Evolutionary conservation across 768 basidiomycete genomes (phyloP).

Genomic region (Trametes maxima): DNA sequence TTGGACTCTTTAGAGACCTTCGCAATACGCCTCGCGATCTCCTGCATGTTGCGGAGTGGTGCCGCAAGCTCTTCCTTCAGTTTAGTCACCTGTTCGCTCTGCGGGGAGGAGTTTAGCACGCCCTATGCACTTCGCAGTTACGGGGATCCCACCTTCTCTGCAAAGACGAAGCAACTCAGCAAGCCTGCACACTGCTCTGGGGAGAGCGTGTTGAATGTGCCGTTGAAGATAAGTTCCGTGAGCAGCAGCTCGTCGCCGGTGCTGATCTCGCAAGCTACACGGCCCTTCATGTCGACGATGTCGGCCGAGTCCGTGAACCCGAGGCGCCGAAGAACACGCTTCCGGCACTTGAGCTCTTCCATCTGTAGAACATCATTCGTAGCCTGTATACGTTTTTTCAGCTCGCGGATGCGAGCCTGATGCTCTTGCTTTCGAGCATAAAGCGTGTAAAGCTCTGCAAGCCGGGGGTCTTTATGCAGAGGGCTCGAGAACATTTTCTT

Average conservation of each 20-base stretch:
- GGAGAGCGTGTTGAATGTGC: constrained; percentile 85
- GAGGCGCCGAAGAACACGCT: constrained; percentile 89
- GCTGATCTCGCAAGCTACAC: constrained; percentile 98
- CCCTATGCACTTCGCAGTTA: not conserved
- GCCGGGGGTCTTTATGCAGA: constrained; percentile 74
- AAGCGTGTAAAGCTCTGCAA: constrained; percentile 79
- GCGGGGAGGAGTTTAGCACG: constrained; percentile 1
- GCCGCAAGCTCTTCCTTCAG: constrained; percentile 93
- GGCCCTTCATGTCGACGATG: constrained; percentile 97
- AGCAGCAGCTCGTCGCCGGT: constrained; percentile 95
- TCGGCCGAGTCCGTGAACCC: constrained; percentile 88
- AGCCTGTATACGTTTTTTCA: constrained; percentile 85
- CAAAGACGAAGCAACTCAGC: constrained; percentile 97
- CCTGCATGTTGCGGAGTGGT: constrained; percentile 93
- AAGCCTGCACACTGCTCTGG: constrained; percentile 94
- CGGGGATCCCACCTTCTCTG: constrained; percentile 72
- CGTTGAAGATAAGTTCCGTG: constrained; percentile 97
- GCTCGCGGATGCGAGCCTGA: constrained; percentile 66
- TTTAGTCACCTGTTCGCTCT: constrained; percentile 86
- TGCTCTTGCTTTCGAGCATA: constrained; percentile 77
- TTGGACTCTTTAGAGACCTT: constrained; percentile 95
- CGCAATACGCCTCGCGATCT: constrained; percentile 93
- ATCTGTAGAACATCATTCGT: constrained; percentile 93
- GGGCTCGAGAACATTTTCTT: constrained; percentile 79
- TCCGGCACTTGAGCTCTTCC: constrained; percentile 94